Base-by-base conservation (phyloP, 345 rosid species). In the Iberis pinnata region DNA sequence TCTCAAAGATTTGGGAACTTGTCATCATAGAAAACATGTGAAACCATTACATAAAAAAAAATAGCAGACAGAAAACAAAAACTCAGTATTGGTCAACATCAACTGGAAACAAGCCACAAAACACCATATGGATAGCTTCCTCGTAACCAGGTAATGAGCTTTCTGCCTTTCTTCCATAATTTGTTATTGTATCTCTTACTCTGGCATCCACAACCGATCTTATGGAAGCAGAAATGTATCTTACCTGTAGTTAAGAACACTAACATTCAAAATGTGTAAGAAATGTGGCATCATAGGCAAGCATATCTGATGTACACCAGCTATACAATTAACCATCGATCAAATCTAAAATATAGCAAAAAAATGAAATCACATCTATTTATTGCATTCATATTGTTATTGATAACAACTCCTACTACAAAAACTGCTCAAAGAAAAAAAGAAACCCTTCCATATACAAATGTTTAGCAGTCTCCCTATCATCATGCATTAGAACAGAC, bases 71-170 rank as follows among this genome's bases (percentile, higher is more conserved):
- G 47, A 15, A 35, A 43, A 44, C 10, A 69, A 54, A 53, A 75
- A 43, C 22, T 53, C 55, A 70, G 55, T 82, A 90, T 96, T 84
- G 98, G 81, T 90, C 96, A 27, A 96, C 96, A 64, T 90, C 98
- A 69, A 90, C 89, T 45, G 98, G 98, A 64, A 90, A 90, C 45
- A 90, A 76, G 76, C 98, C 98, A 59, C 98, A 87, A 61, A 90
- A 90, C 74, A 90, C 98, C 95, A 84, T 90, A 36, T 96, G 96
- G 16, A 96, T 90, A 65, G 89, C 98, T 81, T 90, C 95, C 71
- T 78, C 86, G 32, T 90, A 90, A 71, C 98, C 98, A 49, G 98
- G 89, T 51, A 90, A 70, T 10, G 84, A 78, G 32, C 70, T 76
- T 49, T 84, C 81, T 33, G 98, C 98, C 70, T 52, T 84, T 76